Conservation (phyloP, 495 filamentous ascomycete species). For the Annulohypoxylon bovei region DNA sequence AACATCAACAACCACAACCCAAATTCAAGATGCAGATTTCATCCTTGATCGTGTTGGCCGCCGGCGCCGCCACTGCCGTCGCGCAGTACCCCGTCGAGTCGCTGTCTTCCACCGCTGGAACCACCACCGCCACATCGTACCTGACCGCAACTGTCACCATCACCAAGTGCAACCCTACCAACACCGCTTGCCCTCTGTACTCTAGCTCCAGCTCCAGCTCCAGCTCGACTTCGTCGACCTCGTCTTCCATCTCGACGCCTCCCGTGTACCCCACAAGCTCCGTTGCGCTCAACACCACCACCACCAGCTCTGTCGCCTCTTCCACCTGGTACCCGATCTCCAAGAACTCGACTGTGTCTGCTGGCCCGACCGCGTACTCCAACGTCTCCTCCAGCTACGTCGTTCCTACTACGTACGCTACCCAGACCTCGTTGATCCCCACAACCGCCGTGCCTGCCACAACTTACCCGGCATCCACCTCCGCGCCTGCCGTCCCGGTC, state of each 20-base stretch:
- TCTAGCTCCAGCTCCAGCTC: too few species aligned
- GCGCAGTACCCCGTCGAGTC: constrained; percentile 26
- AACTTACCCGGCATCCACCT: not conserved
- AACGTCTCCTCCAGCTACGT: constrained; percentile 40
- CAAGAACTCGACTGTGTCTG: constrained; percentile 51
- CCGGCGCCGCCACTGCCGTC: constrained; percentile 40
- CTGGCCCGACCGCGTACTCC: constrained; percentile 51
- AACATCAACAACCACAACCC: constrained; percentile 14
- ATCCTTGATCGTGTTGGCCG: constrained; percentile 44
- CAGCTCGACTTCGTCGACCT: constrained; percentile 34
- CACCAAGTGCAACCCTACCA: constrained; percentile 57
- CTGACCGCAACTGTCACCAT: constrained; percentile 59
- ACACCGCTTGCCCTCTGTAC: constrained; percentile 56
- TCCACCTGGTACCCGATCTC: constrained; percentile 45
- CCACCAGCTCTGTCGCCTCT: constrained; percentile 43
- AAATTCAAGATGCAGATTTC: constrained; percentile 42
- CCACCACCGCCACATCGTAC: constrained; percentile 55
- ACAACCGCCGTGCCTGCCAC: constrained; percentile 26
- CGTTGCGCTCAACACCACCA: constrained; percentile 43
- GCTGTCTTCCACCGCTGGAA: constrained; percentile 14
- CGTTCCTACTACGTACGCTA: constrained; percentile 40
- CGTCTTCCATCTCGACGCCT: constrained; percentile 26
- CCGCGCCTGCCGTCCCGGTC: constrained; percentile 38
- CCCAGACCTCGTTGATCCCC: constrained; percentile 35
- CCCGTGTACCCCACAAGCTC: constrained; percentile 26